These are phyloP conservation scores for Somion occarium DNA, from an alignment of 1,284 basidiomycete genomes.

Conservation along the genomic window DNA sequence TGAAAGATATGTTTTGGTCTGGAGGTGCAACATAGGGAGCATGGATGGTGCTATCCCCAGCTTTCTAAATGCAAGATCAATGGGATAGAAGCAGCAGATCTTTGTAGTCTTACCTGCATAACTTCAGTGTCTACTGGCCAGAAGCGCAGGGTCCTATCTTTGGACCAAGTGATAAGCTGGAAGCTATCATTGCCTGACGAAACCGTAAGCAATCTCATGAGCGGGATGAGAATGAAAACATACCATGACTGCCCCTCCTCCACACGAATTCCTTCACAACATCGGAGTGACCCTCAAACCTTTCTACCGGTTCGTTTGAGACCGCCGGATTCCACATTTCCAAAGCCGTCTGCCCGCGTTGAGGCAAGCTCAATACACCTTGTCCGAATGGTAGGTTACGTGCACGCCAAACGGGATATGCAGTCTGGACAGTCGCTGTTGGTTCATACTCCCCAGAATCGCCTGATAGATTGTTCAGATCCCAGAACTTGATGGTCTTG, in stretches of 20 bases:
- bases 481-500: constrained; percentile 88
- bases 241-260: constrained; percentile 64
- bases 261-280: constrained; percentile 99
- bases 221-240: too few species aligned
- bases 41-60: constrained; percentile 13
- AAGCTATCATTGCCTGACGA: constrained; percentile 72
- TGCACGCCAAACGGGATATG: constrained; percentile 93
- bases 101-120: constrained; percentile 62
- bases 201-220: too few species aligned
- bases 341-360: constrained; percentile 80
- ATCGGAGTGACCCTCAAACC: constrained; percentile 87
- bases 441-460: constrained; percentile 32
- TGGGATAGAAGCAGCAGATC: too few species aligned
- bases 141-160: constrained; percentile 88
- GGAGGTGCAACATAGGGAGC: constrained; percentile 5
- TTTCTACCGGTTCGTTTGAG: constrained; percentile 54
- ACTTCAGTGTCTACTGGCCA: constrained; percentile 82
- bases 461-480: constrained; percentile 33
- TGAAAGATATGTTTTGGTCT: constrained; percentile 27
- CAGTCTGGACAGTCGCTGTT: constrained; percentile 61
- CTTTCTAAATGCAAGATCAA: constrained; percentile 16
- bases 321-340: constrained; percentile 75
- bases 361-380: constrained; percentile 87
- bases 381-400: constrained; percentile 89
- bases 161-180: constrained; percentile 96